phyloP scores from a whole-genome alignment of 2,329 filamentous ascomycete genomes.

The Pestalotiopsis sp. region DNA sequence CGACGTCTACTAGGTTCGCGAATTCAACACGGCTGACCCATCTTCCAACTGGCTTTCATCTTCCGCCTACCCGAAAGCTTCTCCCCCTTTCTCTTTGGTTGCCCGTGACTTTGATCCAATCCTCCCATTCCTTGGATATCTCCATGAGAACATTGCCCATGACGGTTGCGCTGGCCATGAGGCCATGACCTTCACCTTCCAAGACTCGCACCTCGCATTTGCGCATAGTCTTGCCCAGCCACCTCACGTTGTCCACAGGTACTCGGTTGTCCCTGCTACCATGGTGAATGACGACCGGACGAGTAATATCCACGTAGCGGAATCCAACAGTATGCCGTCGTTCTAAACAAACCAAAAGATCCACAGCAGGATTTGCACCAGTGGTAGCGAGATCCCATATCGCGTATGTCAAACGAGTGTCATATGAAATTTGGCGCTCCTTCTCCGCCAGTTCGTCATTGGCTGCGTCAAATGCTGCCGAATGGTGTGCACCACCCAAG shows the following conservation, averaged over 20 bases:
- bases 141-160: constrained; percentile 96
- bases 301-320: constrained; percentile 93
- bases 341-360: constrained; percentile 90
- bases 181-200: constrained; percentile 88
- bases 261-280: constrained; percentile 89
- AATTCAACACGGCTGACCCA: too few relatives aligned
- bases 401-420: constrained; percentile 82
- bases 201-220: constrained; percentile 89
- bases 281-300: constrained; percentile 91
- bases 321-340: constrained; percentile 91
- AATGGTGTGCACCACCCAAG: constrained; percentile 24
- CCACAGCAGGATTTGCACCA: constrained; percentile 90
- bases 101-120: constrained; percentile 69
- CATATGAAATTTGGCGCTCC: constrained; percentile 76
- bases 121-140: constrained; percentile 92
- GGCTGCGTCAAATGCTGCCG: constrained; percentile 50
- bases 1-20: too few relatives aligned
- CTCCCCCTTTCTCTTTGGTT: constrained; percentile 14
- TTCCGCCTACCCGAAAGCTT: constrained; percentile 11
- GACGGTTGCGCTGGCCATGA: constrained; percentile 92
- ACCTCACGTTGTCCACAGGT: constrained; percentile 91
- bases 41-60: not conserved
- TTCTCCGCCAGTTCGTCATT: constrained; percentile 67
- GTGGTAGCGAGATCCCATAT: constrained; percentile 94
- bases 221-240: constrained; percentile 93